These are phyloP conservation scores for Pyrenochaeta sp. DNA, from an alignment of 2,329 filamentous ascomycete genomes.

Conservation along the genomic window DNA sequence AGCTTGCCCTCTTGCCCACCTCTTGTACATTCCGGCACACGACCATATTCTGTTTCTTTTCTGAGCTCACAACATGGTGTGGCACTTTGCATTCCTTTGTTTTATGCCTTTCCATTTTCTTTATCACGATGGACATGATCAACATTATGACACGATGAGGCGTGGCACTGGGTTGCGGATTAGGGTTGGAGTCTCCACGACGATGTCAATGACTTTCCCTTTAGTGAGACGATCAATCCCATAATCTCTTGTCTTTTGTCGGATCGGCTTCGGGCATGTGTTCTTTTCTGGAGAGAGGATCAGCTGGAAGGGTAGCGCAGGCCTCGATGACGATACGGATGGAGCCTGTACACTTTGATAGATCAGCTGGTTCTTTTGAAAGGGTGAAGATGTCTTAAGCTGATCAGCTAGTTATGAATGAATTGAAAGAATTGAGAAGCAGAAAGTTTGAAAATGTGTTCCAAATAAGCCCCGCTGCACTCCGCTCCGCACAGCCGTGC, in stretches of 20 bases:
- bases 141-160: constrained; percentile 28
- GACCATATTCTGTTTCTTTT: constrained; percentile 27
- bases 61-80: constrained; percentile 19
- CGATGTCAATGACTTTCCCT: constrained; percentile 28
- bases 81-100: constrained; percentile 26
- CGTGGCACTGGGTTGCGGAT: constrained; percentile 16
- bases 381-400: constrained; percentile 16
- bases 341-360: constrained; percentile 16
- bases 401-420: constrained; percentile 31
- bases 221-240: constrained; percentile 30
- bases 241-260: constrained; percentile 25
- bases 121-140: constrained; percentile 39
- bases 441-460: constrained; percentile 28
- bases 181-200: constrained; percentile 24
- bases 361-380: constrained; percentile 20
- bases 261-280: constrained; percentile 22
- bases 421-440: constrained; percentile 24
- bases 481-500: constrained; percentile 29
- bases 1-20: constrained; percentile 13
- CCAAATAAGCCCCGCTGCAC: constrained; percentile 29
- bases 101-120: constrained; percentile 17
- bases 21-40: constrained; percentile 38
- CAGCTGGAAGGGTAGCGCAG: constrained; percentile 9
- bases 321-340: constrained; percentile 3
- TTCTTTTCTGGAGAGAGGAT: constrained; percentile 7